Evolutionary conservation across 352 stramenopile species (phyloP).

Genomic region (Pythium diclinum): DNA sequence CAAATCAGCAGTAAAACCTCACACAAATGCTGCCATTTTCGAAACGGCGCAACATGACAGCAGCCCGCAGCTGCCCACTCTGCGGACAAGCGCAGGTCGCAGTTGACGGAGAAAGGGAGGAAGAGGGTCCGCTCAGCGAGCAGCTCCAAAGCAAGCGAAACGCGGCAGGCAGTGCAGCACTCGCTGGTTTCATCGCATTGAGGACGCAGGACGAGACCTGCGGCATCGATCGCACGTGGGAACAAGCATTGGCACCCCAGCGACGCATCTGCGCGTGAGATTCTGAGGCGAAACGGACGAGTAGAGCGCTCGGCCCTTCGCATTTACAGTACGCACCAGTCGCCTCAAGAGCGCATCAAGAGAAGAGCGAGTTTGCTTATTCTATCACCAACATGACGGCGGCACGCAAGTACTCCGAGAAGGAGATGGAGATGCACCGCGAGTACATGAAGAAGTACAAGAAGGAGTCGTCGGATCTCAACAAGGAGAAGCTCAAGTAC

Average conservation of each 20-base stretch:
- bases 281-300: background rate
- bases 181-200: background rate
- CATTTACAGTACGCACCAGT: background rate
- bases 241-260: background rate
- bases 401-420: slow-evolving; percentile 40
- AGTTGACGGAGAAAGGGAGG: slow-evolving; percentile 17
- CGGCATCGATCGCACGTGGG: background rate
- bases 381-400: slow-evolving; percentile 11
- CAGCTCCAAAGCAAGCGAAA: background rate
- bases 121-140: slow-evolving; percentile 2
- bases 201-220: slow-evolving; percentile 1
- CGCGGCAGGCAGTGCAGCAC: background rate
- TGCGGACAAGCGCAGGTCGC: slow-evolving; percentile 22
- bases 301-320: background rate
- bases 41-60: slow-evolving; percentile 27
- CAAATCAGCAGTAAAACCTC: background rate
- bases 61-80: slow-evolving; percentile 19
- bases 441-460: slow-evolving; percentile 90
- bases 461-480: slow-evolving; percentile 68
- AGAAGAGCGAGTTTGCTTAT: background rate
- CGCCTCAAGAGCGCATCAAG: too few relatives aligned
- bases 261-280: background rate
- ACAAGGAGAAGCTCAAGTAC: slow-evolving; percentile 55
- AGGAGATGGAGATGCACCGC: slow-evolving; percentile 80
- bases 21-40: background rate